phyloP scores from a whole-genome alignment of 148 eudicot genomes.

The Camellia granthamiana region DNA sequence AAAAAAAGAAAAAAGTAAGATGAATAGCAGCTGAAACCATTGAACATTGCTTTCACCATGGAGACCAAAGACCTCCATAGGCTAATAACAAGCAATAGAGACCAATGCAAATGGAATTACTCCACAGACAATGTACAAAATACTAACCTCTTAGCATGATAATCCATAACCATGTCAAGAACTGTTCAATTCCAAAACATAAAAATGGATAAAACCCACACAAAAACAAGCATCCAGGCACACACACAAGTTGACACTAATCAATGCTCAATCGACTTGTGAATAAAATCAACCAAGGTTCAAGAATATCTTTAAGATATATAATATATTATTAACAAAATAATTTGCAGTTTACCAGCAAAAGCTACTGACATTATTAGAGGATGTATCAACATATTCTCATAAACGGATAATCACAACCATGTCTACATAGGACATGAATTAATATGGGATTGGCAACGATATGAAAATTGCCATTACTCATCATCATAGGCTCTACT shows the following conservation, averaged over 20 bases:
- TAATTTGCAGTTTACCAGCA: neutral
- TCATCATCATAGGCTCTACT: neutral
- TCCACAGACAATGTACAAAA: neutral
- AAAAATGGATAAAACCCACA: neutral
- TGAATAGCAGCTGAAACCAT: neutral
- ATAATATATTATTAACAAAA: neutral
- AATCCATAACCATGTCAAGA: neutral
- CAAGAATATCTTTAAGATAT: neutral
- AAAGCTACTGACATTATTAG: neutral
- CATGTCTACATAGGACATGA: neutral
- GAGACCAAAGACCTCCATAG: constrained; percentile 4
- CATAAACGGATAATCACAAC: neutral
- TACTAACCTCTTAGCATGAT: neutral
- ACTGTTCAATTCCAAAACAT: neutral
- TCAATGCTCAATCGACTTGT: neutral
- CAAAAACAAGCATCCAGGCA: no score
- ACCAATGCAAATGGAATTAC: neutral
- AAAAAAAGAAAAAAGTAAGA: neutral
- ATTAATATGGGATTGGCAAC: neutral
- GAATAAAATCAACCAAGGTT: neutral
- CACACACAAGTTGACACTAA: no score
- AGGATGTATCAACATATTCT: neutral
- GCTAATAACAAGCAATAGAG: neutral
- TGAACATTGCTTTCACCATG: neutral
- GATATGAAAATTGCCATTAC: neutral